Conservation (phyloP, 371 early-diverging fungal genomes). For the Umbelopsis sp. region DNA sequence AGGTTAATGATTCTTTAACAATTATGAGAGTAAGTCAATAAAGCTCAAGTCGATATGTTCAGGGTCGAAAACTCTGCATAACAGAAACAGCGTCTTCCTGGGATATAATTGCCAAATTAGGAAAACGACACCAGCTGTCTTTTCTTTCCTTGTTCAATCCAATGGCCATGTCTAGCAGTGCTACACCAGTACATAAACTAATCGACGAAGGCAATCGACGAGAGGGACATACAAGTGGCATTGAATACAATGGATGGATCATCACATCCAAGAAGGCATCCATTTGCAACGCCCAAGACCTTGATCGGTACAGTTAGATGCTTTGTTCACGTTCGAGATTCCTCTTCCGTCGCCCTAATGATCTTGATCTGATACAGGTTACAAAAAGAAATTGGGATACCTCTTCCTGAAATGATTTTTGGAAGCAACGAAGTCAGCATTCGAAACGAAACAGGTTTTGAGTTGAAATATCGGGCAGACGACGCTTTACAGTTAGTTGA, state of each 20-base stretch:
- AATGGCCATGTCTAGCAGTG: not conserved
- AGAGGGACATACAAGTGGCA: constrained; percentile 52
- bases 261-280: constrained; percentile 69
- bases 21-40: not conserved
- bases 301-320: constrained; percentile 58
- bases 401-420: constrained; percentile 95
- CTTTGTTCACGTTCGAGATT: not conserved
- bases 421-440: constrained; percentile 76
- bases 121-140: not conserved
- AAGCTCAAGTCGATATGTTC: not conserved
- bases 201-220: constrained; percentile 42
- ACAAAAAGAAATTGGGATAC: constrained; percentile 68
- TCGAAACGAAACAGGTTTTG: constrained; percentile 45
- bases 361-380: constrained; percentile 14
- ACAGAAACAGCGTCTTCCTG: too few relatives aligned
- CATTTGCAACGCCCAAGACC: constrained; percentile 73
- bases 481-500: constrained; percentile 81
- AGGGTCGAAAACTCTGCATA: too few relatives aligned
- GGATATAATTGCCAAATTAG: not conserved
- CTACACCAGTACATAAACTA: constrained; percentile 20
- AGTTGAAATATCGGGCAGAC: constrained; percentile 66
- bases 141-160: constrained; percentile 1
- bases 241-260: constrained; percentile 63
- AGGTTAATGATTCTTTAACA: too few relatives aligned
- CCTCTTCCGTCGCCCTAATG: not conserved